These are phyloP conservation scores for Silene coronaria DNA, from an alignment of 179 eudicot species.

Conservation along the genomic window DNA sequence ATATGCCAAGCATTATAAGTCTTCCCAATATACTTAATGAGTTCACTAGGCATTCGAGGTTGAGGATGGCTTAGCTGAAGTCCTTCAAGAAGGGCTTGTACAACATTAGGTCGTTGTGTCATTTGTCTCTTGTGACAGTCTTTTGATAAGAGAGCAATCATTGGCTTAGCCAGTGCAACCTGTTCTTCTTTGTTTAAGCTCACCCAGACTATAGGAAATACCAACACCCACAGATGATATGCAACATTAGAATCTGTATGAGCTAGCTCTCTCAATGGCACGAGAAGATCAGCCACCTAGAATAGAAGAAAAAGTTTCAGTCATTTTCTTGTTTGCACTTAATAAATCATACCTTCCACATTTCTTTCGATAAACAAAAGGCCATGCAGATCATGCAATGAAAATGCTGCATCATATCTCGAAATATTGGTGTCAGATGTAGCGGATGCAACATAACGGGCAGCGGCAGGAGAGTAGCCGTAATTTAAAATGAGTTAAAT, in stretches of 20 bases:
- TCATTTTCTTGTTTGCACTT: neutral
- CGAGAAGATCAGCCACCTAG: slow-evolving; percentile 89
- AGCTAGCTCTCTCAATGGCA: slow-evolving; percentile 92
- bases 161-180: slow-evolving; percentile 86
- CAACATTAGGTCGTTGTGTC: slow-evolving; percentile 90
- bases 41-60: slow-evolving; percentile 98
- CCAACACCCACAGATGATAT: slow-evolving; percentile 95
- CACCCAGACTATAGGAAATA: slow-evolving; percentile 98
- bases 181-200: slow-evolving; percentile 96
- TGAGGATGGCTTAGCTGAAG: slow-evolving; percentile 98
- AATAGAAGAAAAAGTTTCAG: slow-evolving; percentile 15
- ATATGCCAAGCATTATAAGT: slow-evolving; percentile 99
- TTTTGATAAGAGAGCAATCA: slow-evolving; percentile 84
- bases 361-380: neutral
- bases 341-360: neutral
- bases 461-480: neutral
- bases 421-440: neutral
- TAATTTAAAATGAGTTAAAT: too few species aligned
- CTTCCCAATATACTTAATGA: slow-evolving; percentile 96
- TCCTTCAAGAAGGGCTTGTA: slow-evolving; percentile 97
- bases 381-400: neutral
- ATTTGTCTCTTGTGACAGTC: slow-evolving; percentile 96
- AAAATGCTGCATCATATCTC: too few species aligned
- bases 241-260: slow-evolving; percentile 99
- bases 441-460: neutral